phyloP scores from a whole-genome alignment of 257 asterid species.

The Solanum clarkiae region DNA sequence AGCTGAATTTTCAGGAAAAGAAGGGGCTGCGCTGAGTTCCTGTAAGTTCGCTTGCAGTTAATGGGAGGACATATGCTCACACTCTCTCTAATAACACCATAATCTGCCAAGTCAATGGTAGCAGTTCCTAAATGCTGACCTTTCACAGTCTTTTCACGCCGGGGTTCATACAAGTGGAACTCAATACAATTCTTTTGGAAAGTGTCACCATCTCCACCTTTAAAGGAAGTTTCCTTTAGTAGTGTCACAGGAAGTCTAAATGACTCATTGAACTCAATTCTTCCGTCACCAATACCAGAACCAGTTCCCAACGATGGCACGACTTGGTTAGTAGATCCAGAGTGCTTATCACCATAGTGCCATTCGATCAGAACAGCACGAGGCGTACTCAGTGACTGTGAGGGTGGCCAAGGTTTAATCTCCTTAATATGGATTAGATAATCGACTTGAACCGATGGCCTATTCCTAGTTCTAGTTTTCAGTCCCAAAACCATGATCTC shows the following conservation, averaged over 20 bases:
- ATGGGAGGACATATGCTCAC: slow-evolving; percentile 39
- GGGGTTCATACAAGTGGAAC: slow-evolving; percentile 63
- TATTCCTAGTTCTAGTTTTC: slow-evolving; percentile 43
- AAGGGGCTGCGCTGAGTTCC: slow-evolving; percentile 32
- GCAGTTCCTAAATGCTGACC: slow-evolving; percentile 67
- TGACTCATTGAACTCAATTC: slow-evolving; percentile 49
- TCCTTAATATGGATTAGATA: slow-evolving; percentile 44
- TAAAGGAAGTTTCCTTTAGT: slow-evolving; percentile 22
- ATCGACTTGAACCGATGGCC: slow-evolving; percentile 32
- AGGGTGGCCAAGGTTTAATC: slow-evolving; percentile 87
- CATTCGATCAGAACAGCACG: slow-evolving; percentile 68
- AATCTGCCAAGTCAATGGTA: slow-evolving; percentile 55
- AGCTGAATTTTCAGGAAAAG: slow-evolving; percentile 47
- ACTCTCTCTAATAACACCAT: slow-evolving; percentile 39
- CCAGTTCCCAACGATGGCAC: background rate
- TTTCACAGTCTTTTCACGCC: slow-evolving; percentile 52
- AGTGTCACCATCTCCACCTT: slow-evolving; percentile 11
- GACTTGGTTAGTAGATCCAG: slow-evolving; percentile 36
- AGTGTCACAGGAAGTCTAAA: slow-evolving; percentile 52
- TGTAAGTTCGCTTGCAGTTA: slow-evolving; percentile 52
- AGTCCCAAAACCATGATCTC: slow-evolving; percentile 75
- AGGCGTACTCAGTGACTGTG: slow-evolving; percentile 41
- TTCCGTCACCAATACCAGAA: slow-evolving; percentile 49
- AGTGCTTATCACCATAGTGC: slow-evolving; percentile 45
- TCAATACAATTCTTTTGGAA: slow-evolving; percentile 57